phyloP scores from a whole-genome alignment of 768 basidiomycete species.

The Lentinula boryana region DNA sequence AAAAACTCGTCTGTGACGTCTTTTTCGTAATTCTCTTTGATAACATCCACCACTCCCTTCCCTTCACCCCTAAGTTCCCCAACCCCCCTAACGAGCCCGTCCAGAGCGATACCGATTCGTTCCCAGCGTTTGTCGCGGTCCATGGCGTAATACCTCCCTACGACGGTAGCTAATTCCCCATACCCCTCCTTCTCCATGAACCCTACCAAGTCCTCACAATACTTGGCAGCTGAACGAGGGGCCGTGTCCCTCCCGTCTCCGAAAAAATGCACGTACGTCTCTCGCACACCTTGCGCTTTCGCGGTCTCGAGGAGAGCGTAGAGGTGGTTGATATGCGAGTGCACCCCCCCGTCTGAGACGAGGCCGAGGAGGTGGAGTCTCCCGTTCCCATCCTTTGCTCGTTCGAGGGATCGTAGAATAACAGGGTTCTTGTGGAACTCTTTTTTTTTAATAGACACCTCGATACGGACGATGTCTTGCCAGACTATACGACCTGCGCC shows the following conservation, averaged over 20 bases:
- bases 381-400: constrained; percentile 77
- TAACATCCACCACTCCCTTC: constrained; percentile 38
- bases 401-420: constrained; percentile 69
- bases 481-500: constrained; percentile 93
- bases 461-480: constrained; percentile 67
- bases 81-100: constrained; percentile 75
- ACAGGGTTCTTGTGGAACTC: constrained; percentile 75
- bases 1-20: constrained; percentile 94
- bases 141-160: constrained; percentile 96
- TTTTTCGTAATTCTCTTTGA: constrained; percentile 72
- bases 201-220: constrained; percentile 69
- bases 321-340: constrained; percentile 89
- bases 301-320: constrained; percentile 88
- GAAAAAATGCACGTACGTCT: constrained; percentile 90
- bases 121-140: constrained; percentile 98
- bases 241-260: constrained; percentile 95
- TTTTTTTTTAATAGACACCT: constrained; percentile 83
- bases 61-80: constrained; percentile 29
- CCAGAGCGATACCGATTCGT: constrained; percentile 82
- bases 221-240: constrained; percentile 73
- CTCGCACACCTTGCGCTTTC: constrained; percentile 76
- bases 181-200: constrained; percentile 74
- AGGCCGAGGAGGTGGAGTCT: constrained; percentile 78
- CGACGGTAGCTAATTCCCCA: constrained; percentile 78
- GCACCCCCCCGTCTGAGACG: constrained; percentile 96